These are phyloP conservation scores for Lablab purpureus DNA, from an alignment of 306 rosid genomes.

Conservation along the genomic window DNA sequence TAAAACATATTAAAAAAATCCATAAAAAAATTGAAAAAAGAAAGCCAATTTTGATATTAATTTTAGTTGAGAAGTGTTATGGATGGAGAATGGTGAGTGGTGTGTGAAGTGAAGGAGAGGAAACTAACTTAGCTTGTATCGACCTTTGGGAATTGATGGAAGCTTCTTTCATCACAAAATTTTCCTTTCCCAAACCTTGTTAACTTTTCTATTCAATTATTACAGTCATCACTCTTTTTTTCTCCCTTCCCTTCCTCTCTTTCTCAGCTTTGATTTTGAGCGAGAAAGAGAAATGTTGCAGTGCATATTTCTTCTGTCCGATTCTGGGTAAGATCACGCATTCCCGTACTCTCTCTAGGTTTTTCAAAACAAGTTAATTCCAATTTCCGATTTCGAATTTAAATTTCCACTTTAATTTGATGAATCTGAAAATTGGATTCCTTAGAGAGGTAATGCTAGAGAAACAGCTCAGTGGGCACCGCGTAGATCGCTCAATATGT, in stretches of 20 bases:
- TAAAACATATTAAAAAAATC: too few species aligned
- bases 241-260: not conserved
- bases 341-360: not conserved
- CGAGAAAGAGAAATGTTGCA: slow-evolving; percentile 69
- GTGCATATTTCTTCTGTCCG: slow-evolving; percentile 95
- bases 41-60: too few species aligned
- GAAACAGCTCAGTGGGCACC: slow-evolving; percentile 95
- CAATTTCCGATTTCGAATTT: not conserved
- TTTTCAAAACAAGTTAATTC: slow-evolving; percentile 1
- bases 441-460: slow-evolving; percentile 90
- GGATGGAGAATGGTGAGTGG: not conserved
- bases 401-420: not conserved
- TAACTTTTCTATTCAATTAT: not conserved
- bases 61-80: not conserved
- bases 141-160: not conserved
- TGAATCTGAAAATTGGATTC: slow-evolving; percentile 41
- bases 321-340: slow-evolving; percentile 73
- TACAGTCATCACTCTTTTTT: not conserved
- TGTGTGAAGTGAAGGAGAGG: slow-evolving; percentile 1
- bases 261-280: not conserved
- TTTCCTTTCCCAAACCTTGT: not conserved
- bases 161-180: not conserved
- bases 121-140: slow-evolving; percentile 9
- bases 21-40: too few species aligned
- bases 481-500: slow-evolving; percentile 97